These are phyloP conservation scores for Clonostachys byssicola DNA, from an alignment of 2,329 filamentous ascomycete species.

Conservation along the genomic window DNA sequence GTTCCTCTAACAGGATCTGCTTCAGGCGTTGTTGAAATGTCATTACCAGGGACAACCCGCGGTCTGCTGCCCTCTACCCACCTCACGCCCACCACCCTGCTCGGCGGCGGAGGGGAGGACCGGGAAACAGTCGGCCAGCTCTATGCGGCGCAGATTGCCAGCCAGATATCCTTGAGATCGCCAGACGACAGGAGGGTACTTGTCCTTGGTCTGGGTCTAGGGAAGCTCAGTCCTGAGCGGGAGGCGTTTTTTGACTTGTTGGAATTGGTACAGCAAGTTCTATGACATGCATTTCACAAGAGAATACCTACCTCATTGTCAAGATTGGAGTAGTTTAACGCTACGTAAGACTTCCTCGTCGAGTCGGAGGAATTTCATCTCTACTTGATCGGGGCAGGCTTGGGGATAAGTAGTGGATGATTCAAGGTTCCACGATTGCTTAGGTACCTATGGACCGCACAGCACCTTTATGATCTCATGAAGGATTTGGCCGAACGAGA, in stretches of 20 bases:
- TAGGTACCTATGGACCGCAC: no score
- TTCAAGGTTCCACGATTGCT: no score
- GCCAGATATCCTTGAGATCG: constrained; percentile 67
- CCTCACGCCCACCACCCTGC: constrained; percentile 79
- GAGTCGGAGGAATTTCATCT: no score
- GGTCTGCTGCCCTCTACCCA: constrained; percentile 71
- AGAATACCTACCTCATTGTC: not conserved
- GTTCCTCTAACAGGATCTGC: constrained; percentile 70
- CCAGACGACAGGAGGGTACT: constrained; percentile 59
- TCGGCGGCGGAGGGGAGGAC: constrained; percentile 77
- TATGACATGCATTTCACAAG: constrained; percentile 22
- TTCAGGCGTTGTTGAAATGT: constrained; percentile 58
- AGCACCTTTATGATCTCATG: no score
- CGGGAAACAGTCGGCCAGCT: constrained; percentile 84
- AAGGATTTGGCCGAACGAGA: no score
- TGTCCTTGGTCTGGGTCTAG: constrained; percentile 58
- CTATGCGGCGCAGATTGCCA: constrained; percentile 85
- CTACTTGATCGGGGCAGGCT: no score
- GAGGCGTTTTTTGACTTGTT: constrained; percentile 62
- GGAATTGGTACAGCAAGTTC: constrained; percentile 55
- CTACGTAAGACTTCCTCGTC: no score
- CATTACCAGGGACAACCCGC: constrained; percentile 37
- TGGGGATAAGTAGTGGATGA: no score
- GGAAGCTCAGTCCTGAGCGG: constrained; percentile 41
- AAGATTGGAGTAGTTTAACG: not conserved